phyloP scores from a whole-genome alignment of 345 rosid genomes.

The Cardamine resedifolia region DNA sequence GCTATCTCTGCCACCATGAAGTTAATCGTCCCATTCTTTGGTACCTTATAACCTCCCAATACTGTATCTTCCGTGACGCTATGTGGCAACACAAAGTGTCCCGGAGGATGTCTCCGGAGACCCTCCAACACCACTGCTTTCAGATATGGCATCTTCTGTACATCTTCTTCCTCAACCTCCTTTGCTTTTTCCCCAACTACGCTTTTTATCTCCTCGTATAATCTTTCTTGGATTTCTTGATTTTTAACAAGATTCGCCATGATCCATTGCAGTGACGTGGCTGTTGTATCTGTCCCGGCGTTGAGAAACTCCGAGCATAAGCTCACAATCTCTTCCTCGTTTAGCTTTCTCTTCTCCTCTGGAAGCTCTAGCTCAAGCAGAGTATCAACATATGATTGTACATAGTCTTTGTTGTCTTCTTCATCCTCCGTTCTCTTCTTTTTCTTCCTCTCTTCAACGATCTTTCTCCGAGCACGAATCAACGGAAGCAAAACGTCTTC shows the following conservation, averaged over 20 bases:
- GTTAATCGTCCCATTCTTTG: conserved; percentile 24
- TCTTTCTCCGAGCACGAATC: conserved; percentile 18
- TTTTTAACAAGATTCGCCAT: conserved; percentile 24
- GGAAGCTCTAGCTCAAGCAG: neutral
- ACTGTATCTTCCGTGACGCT: conserved; percentile 17
- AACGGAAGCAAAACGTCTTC: conserved; percentile 14
- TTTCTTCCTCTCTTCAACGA: neutral
- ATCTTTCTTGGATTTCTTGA: conserved; percentile 14
- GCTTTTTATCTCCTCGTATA: neutral
- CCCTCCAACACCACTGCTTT: no score
- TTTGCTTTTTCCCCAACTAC: neutral
- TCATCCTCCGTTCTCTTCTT: neutral
- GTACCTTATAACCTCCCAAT: conserved; percentile 14
- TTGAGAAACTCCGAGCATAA: conserved; percentile 22
- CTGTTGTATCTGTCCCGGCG: conserved; percentile 21
- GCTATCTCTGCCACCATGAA: conserved; percentile 34
- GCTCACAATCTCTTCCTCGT: conserved; percentile 19
- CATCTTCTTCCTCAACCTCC: neutral
- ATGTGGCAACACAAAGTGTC: conserved; percentile 12
- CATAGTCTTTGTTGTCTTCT: neutral
- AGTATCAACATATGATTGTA: conserved; percentile 20
- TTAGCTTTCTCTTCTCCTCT: conserved; percentile 27
- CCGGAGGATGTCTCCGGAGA: conserved; percentile 21
- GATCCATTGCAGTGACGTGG: conserved; percentile 19
- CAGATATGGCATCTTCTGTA: neutral